Percentiles rank a stretch among this genome's conserved stretches.
Conservation (phyloP, 2,329 filamentous ascomycete genomes). For the Penicillium fuscoglaucum region DNA sequence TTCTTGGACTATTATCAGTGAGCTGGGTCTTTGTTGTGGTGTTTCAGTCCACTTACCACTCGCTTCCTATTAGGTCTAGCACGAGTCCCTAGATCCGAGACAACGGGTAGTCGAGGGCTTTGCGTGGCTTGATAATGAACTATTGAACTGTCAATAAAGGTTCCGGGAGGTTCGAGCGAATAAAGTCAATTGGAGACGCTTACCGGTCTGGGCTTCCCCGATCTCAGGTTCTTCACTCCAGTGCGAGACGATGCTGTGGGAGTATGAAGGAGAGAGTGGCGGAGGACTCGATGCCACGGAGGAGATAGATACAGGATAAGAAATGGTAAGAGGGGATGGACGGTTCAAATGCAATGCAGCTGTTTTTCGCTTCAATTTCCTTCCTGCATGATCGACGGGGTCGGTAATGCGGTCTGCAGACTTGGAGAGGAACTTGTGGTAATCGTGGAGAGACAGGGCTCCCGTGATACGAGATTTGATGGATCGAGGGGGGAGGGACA, state of each 20-base stretch:
- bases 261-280: conserved; percentile 41
- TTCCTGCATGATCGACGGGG: conserved; percentile 29
- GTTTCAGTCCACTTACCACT: conserved; percentile 27
- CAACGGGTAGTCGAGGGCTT: conserved; percentile 23
- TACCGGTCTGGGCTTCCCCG: conserved; percentile 25
- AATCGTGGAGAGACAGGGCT: conserved; percentile 37
- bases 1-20: conserved; percentile 26
- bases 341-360: conserved; percentile 36
- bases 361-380: conserved; percentile 36
- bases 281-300: conserved; percentile 38
- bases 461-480: conserved; percentile 24
- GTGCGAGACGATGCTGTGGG: conserved; percentile 33
- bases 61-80: conserved; percentile 27
- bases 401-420: conserved; percentile 26
- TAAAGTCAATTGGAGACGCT: conserved; percentile 2
- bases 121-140: conserved; percentile 10
- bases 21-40: conserved; percentile 11
- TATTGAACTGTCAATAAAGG: conserved; percentile 11
- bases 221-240: conserved; percentile 33
- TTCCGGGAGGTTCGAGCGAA: background rate
- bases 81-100: conserved; percentile 23
- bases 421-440: conserved; percentile 37
- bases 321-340: conserved; percentile 14
- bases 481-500: conserved; percentile 23
- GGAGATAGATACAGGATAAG: conserved; percentile 30